Evolutionary conservation across 176 grass and related monocot genomes (phyloP).

Genomic region (Panicum miliaceum): DNA sequence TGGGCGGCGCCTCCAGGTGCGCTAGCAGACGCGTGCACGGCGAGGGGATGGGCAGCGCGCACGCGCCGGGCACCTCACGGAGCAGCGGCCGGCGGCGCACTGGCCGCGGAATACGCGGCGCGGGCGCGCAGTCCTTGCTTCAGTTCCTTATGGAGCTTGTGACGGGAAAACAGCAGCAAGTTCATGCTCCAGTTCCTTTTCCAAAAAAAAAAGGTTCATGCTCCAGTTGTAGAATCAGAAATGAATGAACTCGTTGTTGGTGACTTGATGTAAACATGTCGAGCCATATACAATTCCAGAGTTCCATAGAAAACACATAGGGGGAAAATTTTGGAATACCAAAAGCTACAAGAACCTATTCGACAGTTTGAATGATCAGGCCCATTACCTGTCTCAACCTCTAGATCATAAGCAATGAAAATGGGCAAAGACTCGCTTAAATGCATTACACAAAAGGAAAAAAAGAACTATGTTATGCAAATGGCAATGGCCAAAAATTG

Average conservation of each 20-base stretch:
- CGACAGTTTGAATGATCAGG: constrained; percentile 12
- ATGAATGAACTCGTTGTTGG: background rate
- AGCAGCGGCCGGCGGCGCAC: too few relatives aligned
- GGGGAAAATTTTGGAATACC: background rate
- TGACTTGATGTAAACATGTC: background rate
- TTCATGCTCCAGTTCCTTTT: too few relatives aligned
- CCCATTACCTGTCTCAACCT: constrained; percentile 4
- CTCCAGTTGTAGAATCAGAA: background rate
- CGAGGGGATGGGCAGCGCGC: too few relatives aligned
- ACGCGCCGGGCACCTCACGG: too few relatives aligned
- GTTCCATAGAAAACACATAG: constrained; percentile 4
- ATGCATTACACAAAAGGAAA: background rate
- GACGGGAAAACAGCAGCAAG: too few relatives aligned
- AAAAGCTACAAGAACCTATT: constrained; percentile 12
- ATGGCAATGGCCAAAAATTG: constrained; percentile 26
- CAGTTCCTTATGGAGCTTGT: too few relatives aligned
- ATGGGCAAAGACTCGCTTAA: constrained; percentile 23
- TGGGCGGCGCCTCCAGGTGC: too few relatives aligned
- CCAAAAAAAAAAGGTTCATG: too few relatives aligned
- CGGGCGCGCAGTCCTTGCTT: too few relatives aligned
- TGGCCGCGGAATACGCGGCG: too few relatives aligned
- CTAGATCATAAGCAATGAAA: constrained; percentile 31
- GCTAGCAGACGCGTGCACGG: too few relatives aligned
- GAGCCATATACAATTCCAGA: constrained; percentile 25
- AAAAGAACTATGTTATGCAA: constrained; percentile 26